phyloP scores from a whole-genome alignment of 139 green algal genomes.

The Chlamydomonas incerta region DNA sequence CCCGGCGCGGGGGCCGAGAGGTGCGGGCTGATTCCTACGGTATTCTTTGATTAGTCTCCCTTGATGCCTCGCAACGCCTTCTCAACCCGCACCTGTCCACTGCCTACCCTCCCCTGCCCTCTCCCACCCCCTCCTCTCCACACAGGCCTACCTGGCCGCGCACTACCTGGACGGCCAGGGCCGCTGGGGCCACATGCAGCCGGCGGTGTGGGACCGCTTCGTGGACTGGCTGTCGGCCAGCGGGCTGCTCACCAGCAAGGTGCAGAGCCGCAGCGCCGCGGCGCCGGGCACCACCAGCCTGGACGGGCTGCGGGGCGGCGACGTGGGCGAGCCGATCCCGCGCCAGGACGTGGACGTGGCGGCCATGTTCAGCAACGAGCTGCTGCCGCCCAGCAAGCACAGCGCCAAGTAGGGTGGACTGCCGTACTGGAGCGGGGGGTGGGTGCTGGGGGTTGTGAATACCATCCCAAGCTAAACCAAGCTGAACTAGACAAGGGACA shows the following conservation, averaged over 20 bases:
- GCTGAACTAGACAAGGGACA: too few species aligned
- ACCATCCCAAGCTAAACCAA: too few species aligned
- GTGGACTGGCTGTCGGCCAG: slow-evolving; percentile 77
- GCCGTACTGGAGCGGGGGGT: too few species aligned
- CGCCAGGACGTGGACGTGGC: slow-evolving; percentile 43
- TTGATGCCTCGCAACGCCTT: too few species aligned
- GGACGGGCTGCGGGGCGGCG: slow-evolving; percentile 72
- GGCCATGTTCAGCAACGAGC: slow-evolving; percentile 79
- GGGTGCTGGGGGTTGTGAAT: too few species aligned
- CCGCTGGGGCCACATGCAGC: slow-evolving; percentile 52
- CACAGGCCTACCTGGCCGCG: slow-evolving; percentile 39
- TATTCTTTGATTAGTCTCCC: not conserved
- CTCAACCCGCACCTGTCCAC: not conserved
- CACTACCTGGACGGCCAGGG: slow-evolving; percentile 41
- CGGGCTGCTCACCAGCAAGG: slow-evolving; percentile 74
- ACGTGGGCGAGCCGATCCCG: slow-evolving; percentile 69
- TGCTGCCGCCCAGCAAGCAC: slow-evolving; percentile 53
- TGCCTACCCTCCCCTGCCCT: too few species aligned
- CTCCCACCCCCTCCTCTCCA: not conserved
- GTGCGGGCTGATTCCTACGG: too few species aligned
- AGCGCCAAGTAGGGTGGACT: too few species aligned
- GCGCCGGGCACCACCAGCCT: slow-evolving; percentile 54
- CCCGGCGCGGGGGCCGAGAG: too few species aligned
- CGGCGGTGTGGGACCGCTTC: slow-evolving; percentile 70
- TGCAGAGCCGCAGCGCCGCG: slow-evolving; percentile 24